Percentiles rank a stretch among this genome's conserved stretches.
Evolutionary conservation across 2,329 filamentous ascomycete species (phyloP).

Genomic region (Coleophoma cylindrospora): DNA sequence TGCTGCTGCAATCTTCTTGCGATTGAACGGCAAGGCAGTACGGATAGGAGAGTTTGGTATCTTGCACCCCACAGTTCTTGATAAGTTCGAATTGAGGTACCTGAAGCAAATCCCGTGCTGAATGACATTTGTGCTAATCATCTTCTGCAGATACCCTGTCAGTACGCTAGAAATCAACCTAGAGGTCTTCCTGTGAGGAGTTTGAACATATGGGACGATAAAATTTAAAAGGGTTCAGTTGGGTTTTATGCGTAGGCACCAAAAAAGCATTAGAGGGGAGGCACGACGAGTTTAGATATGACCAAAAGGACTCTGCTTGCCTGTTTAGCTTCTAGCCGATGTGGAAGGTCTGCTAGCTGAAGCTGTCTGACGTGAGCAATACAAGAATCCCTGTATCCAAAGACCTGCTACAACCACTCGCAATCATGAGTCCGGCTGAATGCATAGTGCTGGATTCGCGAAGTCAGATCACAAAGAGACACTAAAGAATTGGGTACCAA

Average conservation of each 20-base stretch:
- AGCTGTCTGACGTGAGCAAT: too few species aligned
- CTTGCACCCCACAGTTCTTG: constrained; percentile 84
- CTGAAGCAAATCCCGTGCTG: constrained; percentile 19
- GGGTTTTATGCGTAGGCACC: background rate
- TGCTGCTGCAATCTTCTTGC: constrained; percentile 77
- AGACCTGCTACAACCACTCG: too few species aligned
- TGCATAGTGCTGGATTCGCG: too few species aligned
- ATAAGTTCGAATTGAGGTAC: constrained; percentile 85
- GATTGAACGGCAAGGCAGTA: constrained; percentile 66
- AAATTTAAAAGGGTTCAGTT: too few species aligned
- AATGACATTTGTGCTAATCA: constrained; percentile 10
- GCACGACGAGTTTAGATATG: background rate
- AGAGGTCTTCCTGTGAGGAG: constrained; percentile 74
- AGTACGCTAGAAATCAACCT: constrained; percentile 94
- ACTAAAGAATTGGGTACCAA: too few species aligned
- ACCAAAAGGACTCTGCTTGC: too few species aligned
- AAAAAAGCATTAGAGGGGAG: background rate
- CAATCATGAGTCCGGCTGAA: too few species aligned
- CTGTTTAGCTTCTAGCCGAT: too few species aligned
- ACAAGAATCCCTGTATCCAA: too few species aligned
- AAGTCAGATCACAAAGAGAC: too few species aligned
- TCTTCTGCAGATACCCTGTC: constrained; percentile 67
- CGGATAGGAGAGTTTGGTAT: constrained; percentile 90
- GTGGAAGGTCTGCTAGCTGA: too few species aligned
- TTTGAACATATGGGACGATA: background rate